These are phyloP conservation scores for Deuterostichococcus epilithicus DNA, from an alignment of 139 green algal genomes.

Conservation along the genomic window DNA sequence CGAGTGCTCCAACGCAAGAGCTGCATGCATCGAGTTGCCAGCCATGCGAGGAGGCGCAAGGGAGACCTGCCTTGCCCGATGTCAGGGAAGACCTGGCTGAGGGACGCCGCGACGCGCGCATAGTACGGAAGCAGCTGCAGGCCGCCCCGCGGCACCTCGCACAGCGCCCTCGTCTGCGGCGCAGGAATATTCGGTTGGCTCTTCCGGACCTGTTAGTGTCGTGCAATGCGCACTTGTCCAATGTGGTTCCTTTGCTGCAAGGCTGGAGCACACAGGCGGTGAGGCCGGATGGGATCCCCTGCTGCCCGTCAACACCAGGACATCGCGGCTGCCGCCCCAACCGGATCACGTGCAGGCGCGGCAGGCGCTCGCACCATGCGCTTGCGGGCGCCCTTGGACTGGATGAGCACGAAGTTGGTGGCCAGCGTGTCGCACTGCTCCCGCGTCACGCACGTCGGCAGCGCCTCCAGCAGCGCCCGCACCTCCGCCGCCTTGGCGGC, in stretches of 20 bases:
- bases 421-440: constrained; percentile 79
- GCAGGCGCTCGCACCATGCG: constrained; percentile 30
- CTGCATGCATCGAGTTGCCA: no score
- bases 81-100: constrained; percentile 77
- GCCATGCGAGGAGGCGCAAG: no score
- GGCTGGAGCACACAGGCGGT: no score
- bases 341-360: no score
- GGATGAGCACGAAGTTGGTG: constrained; percentile 86
- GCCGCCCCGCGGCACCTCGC: constrained; percentile 52
- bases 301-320: no score
- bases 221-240: no score
- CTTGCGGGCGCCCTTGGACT: constrained; percentile 70
- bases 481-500: constrained; percentile 23
- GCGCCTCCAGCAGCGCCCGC: constrained; percentile 64
- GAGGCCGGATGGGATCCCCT: no score
- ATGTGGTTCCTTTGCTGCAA: no score
- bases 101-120: constrained; percentile 69
- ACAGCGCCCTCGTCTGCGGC: constrained; percentile 56
- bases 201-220: no score
- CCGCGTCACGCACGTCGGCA: constrained; percentile 66
- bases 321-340: no score
- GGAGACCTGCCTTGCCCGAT: constrained; percentile 49
- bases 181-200: no score
- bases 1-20: no score
- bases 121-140: constrained; percentile 85